Percentiles rank a stretch among this genome's conserved stretches.
phyloP scores from a whole-genome alignment of 441 rosid genomes.

The Melastoma candidum region DNA sequence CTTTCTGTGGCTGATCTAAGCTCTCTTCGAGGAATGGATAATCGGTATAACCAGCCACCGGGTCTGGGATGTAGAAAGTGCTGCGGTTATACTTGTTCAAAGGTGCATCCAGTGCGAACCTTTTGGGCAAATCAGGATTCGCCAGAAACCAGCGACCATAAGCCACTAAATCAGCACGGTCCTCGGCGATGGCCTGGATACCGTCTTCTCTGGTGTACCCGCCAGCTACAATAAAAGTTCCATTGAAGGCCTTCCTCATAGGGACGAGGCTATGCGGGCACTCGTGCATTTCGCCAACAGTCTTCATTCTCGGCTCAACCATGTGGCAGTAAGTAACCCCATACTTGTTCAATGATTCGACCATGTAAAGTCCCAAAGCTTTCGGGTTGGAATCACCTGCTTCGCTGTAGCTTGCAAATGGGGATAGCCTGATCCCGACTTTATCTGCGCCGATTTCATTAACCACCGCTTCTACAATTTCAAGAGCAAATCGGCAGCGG shows the following conservation, averaged over 20 bases:
- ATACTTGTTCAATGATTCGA: constrained; percentile 6
- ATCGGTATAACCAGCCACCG: constrained; percentile 12
- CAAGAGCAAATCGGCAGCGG: constrained; percentile 9
- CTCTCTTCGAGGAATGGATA: constrained; percentile 10
- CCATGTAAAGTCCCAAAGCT: constrained; percentile 19
- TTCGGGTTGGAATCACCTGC: constrained; percentile 16
- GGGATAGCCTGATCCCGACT: constrained; percentile 7
- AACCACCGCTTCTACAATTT: constrained; percentile 4
- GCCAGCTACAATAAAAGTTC: constrained; percentile 12
- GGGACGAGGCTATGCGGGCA: constrained; percentile 6
- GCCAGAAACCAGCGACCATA: constrained; percentile 18
- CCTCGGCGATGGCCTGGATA: constrained; percentile 10
- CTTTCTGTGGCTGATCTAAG: no score
- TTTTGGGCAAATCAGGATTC: constrained; percentile 21
- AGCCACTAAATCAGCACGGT: constrained; percentile 14
- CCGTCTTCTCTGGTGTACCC: constrained; percentile 17
- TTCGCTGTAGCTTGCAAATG: constrained; percentile 15
- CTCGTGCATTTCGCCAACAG: background rate
- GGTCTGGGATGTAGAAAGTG: constrained; percentile 15
- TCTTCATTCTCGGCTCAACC: constrained; percentile 12
- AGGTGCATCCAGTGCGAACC: constrained; percentile 15
- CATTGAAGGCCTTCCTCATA: constrained; percentile 13
- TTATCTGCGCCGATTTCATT: background rate
- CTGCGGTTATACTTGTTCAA: constrained; percentile 14
- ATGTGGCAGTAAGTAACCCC: constrained; percentile 15